Evolutionary conservation across 1,284 basidiomycete species (phyloP).

Genomic region (Trichosporon sp.): DNA sequence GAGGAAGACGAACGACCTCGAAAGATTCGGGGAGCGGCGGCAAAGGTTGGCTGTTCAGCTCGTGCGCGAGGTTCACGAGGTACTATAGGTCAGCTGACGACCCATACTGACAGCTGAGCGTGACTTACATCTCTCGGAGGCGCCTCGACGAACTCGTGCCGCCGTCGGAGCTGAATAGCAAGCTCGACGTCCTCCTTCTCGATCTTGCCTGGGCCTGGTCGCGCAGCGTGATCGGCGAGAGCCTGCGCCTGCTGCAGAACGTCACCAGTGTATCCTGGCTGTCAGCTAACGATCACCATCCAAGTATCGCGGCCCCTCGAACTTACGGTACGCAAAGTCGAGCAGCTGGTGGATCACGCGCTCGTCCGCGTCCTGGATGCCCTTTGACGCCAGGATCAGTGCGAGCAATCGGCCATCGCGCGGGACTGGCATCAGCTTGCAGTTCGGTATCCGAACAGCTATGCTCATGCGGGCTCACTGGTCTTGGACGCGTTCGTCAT

Average conservation of each 20-base stretch:
- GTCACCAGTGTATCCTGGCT: constrained; percentile 77
- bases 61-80: constrained; percentile 80
- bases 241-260: constrained; percentile 86
- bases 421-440: constrained; percentile 59
- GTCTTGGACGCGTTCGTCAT: constrained; percentile 28
- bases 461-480: constrained; percentile 7
- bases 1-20: constrained; percentile 78
- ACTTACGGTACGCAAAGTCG: constrained; percentile 83
- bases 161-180: constrained; percentile 88
- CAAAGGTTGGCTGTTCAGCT: constrained; percentile 85
- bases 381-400: constrained; percentile 88
- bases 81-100: constrained; percentile 63
- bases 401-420: constrained; percentile 90
- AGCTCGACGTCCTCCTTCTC: constrained; percentile 89
- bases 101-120: neutral
- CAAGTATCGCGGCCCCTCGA: neutral
- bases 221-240: constrained; percentile 89
- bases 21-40: constrained; percentile 94
- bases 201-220: constrained; percentile 66
- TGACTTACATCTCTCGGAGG: constrained; percentile 87
- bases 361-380: constrained; percentile 90
- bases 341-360: constrained; percentile 91
- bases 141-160: constrained; percentile 90
- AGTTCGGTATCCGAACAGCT: neutral
- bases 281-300: neutral